Evolutionary conservation across 768 basidiomycete genomes (phyloP), one percentile per base, ranked within the genome.

Genomic region (Phylloporus sp.): DNA sequence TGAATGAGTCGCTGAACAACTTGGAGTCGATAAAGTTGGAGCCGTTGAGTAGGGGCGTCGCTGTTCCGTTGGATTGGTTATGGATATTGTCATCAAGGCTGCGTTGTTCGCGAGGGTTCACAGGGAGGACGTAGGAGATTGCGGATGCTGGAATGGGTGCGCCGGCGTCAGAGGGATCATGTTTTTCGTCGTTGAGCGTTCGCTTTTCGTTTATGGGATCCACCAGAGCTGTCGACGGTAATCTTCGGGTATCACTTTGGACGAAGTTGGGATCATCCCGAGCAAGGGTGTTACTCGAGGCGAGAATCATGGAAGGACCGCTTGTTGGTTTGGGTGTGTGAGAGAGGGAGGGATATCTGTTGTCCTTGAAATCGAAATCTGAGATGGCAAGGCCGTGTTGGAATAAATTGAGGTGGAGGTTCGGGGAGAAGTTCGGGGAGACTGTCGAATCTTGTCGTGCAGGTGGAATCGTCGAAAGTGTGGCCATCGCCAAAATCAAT

Each of bases 361-460:
- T 77, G 69, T 84, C 84, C 57, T 74, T 72, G 63, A 79, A 75
- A 65, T 82, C 80, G 52, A 79, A 71, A 47, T 83, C 82, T 46
- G 76, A 69, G 62, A 82, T 73, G 32, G 70, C 59, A 48, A 84
- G 71, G 33, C 73, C 67, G 57, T 72, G 73, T 41, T 80, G 69
- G 65, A 80, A 81, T 51, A 75, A 62, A 46, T 61, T 64, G 49
- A 72, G 58, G 56, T 62, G 67, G 34, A 68, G 50, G 55, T 64
- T 62, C 38, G 68, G 51, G 20, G 71, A 50, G 49, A 66, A 49
- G 29, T 50, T 54, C n/a, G 62, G 52, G 18, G 65, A 27, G 21
- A 59, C 43, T 9, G 70, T 55, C 26, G 65, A 60, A 42, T 75
- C 72, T 47, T 69, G 72, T 54, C 71, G 68, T 47, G 70, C 54